phyloP scores from a whole-genome alignment of 306 rosid genomes.

The Vigna trinervia region DNA sequence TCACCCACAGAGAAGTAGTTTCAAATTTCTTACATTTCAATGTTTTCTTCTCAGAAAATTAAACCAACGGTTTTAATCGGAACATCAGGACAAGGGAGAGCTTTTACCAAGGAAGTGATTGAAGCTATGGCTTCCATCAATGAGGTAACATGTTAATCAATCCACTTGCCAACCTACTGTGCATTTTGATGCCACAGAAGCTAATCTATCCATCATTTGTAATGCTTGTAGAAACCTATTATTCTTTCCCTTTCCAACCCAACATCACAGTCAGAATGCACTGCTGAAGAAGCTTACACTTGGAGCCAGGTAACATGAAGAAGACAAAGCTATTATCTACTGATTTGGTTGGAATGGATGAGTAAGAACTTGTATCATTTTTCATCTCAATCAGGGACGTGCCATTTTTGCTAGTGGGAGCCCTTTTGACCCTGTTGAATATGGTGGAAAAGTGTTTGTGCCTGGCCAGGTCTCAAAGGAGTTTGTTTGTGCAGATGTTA shows the following conservation, averaged over 20 bases:
- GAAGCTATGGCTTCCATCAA: constrained; percentile 82
- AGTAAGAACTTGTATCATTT: not conserved
- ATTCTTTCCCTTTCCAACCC: constrained; percentile 60
- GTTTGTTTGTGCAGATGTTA: constrained; percentile 8
- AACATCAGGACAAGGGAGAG: constrained; percentile 86
- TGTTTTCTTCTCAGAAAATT: constrained; percentile 65
- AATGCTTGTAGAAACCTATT: constrained; percentile 50
- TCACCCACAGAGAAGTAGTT: not conserved
- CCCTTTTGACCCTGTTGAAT: constrained; percentile 85
- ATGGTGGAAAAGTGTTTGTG: constrained; percentile 68
- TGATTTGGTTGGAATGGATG: constrained; percentile 14
- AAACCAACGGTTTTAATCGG: constrained; percentile 93
- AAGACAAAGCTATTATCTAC: constrained; percentile 12
- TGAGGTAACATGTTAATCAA: constrained; percentile 57
- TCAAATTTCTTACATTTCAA: constrained; percentile 30
- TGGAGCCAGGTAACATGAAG: constrained; percentile 53
- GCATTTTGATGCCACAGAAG: constrained; percentile 10
- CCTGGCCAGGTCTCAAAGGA: constrained; percentile 86
- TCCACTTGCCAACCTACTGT: not conserved
- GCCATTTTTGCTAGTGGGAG: constrained; percentile 92
- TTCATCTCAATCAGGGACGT: constrained; percentile 64
- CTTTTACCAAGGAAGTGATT: constrained; percentile 77
- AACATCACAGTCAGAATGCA: constrained; percentile 60
- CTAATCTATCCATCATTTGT: constrained; percentile 32
- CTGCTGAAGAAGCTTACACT: constrained; percentile 60